Conservation (phyloP, 345 rosid species). For the Litchi chinensis region DNA sequence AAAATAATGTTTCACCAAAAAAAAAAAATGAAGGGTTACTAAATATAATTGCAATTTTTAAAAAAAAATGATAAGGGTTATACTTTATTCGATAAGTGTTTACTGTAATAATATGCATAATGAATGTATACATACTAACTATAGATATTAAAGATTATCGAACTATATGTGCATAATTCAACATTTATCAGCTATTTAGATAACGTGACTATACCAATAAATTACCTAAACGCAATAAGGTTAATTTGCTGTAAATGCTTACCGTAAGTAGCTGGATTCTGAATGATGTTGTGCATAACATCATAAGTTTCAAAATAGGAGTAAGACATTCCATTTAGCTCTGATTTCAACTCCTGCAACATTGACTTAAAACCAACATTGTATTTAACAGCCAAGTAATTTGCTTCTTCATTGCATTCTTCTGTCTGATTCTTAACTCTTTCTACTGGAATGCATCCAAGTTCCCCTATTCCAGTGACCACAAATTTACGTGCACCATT, state of each 20-base stretch:
- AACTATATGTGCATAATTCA: no score
- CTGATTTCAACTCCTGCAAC: constrained; percentile 43
- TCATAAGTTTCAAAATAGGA: constrained; percentile 57
- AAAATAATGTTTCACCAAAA: no score
- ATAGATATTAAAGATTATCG: no score
- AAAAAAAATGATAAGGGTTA: no score
- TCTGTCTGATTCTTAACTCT: constrained; percentile 41
- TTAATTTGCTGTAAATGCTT: constrained; percentile 2
- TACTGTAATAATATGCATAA: no score
- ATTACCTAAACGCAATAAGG: no score
- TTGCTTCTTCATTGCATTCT: constrained; percentile 49
- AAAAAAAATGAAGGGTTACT: no score
- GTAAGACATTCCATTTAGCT: constrained; percentile 45
- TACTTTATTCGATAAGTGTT: no score
- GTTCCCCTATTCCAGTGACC: constrained; percentile 39
- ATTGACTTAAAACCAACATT: constrained; percentile 42
- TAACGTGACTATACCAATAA: no score
- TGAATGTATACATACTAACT: no score
- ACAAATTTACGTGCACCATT: constrained; percentile 56
- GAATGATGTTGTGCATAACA: constrained; percentile 39
- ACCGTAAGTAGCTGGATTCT: constrained; percentile 56
- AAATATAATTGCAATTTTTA: no score
- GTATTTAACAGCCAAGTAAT: constrained; percentile 44
- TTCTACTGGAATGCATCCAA: constrained; percentile 62
- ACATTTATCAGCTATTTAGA: no score